Conservation (phyloP, 257 asterid genomes). For the Anisodus tanguticus region DNA sequence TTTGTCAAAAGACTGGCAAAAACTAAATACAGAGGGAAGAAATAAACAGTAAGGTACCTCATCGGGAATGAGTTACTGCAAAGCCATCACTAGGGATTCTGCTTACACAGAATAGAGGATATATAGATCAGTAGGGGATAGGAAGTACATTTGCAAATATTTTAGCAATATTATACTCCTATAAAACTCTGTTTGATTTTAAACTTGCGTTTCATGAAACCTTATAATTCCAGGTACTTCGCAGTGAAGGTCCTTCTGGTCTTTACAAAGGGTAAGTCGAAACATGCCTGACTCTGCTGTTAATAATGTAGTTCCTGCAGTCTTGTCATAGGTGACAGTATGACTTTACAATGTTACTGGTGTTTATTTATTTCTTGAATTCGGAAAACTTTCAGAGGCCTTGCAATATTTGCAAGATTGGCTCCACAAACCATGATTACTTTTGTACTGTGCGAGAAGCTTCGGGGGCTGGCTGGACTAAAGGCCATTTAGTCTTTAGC, state of each 20-base stretch:
- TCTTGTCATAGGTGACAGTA: not conserved
- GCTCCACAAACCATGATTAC: constrained; percentile 94
- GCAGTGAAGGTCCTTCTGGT: constrained; percentile 85
- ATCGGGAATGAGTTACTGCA: constrained; percentile 13
- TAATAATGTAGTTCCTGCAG: not conserved
- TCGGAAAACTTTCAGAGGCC: constrained; percentile 58
- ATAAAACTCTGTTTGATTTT: not conserved
- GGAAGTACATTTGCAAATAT: not conserved
- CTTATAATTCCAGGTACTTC: constrained; percentile 69
- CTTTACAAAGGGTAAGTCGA: constrained; percentile 94
- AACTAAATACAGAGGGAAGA: not conserved
- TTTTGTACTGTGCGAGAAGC: constrained; percentile 85
- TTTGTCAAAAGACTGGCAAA: not conserved
- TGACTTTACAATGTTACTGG: constrained; percentile 22
- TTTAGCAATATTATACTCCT: not conserved
- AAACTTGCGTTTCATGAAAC: constrained; percentile 10
- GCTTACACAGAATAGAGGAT: not conserved
- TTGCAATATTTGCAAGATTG: constrained; percentile 86
- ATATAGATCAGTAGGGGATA: constrained; percentile 7
- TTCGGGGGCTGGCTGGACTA: constrained; percentile 76
- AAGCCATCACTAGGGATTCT: constrained; percentile 19
- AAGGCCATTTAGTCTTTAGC: constrained; percentile 59
- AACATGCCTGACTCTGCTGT: not conserved
- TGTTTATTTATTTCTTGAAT: constrained; percentile 13
- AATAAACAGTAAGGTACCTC: not conserved